A percentile compares a stretch with the other conserved stretches of the same genome.
phyloP scores from a whole-genome alignment of 495 filamentous ascomycete genomes.

The Cairneyella variabilis region DNA sequence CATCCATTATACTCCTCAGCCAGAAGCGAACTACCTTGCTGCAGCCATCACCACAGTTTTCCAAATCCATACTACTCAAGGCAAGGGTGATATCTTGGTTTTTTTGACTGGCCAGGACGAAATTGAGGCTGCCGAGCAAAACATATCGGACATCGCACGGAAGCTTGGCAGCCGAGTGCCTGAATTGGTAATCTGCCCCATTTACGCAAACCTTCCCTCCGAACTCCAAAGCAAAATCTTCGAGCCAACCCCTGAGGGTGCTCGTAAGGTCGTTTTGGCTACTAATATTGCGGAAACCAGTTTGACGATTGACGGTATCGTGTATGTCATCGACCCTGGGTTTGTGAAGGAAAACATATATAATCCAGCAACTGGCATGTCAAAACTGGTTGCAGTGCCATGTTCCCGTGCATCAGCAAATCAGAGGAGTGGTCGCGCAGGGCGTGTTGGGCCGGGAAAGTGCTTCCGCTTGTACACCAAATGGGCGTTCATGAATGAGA shows the following conservation, averaged over 20 bases:
- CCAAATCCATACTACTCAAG: constrained; percentile 90
- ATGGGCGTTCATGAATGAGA: constrained; percentile 89
- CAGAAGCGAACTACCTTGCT: constrained; percentile 91
- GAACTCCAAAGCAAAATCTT: constrained; percentile 87
- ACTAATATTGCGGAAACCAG: constrained; percentile 91
- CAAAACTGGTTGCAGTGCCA: constrained; percentile 83
- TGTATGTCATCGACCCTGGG: constrained; percentile 87
- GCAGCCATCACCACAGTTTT: constrained; percentile 92
- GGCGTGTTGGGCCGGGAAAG: constrained; percentile 89
- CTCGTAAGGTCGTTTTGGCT: constrained; percentile 81
- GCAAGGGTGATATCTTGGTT: constrained; percentile 83
- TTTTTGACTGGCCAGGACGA: constrained; percentile 90
- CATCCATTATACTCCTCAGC: constrained; percentile 87
- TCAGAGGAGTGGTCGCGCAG: constrained; percentile 87
- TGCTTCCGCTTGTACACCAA: constrained; percentile 95
- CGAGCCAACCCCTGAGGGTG: constrained; percentile 76
- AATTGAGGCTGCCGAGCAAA: constrained; percentile 80
- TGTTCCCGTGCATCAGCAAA: constrained; percentile 94
- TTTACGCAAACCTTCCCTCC: constrained; percentile 84
- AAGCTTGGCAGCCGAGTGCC: constrained; percentile 80
- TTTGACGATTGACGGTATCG: constrained; percentile 86
- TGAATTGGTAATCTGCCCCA: constrained; percentile 82
- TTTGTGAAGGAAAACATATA: constrained; percentile 97
- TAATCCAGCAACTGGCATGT: constrained; percentile 89
- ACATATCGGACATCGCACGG: constrained; percentile 72